A percentile compares a stretch with the other conserved stretches of the same genome.
Conservation (phyloP, 768 basidiomycete genomes). For the Exsudoporus frostii region DNA sequence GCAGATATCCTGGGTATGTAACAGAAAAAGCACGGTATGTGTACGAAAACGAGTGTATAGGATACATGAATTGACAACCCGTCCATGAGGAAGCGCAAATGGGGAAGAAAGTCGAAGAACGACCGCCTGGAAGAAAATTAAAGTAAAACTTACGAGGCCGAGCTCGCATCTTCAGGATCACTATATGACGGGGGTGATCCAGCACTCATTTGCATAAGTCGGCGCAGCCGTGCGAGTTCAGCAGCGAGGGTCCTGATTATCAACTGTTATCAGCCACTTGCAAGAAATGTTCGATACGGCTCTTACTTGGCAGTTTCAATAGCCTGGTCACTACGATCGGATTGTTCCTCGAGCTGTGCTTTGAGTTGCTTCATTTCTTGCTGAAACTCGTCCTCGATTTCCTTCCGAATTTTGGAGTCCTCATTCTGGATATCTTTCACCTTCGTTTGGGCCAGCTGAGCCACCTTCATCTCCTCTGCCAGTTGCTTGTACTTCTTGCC, state of each 20-base stretch:
- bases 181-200: conserved; percentile 25
- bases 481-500: conserved; percentile 68
- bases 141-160: conserved; percentile 11
- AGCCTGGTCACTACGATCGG: conserved; percentile 55
- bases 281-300: background rate
- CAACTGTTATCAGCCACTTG: background rate
- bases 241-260: conserved; percentile 48
- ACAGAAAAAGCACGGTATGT: conserved; percentile 24
- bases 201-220: conserved; percentile 64
- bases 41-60: conserved; percentile 27
- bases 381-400: conserved; percentile 60
- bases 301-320: conserved; percentile 60
- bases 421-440: conserved; percentile 51
- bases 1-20: conserved; percentile 25
- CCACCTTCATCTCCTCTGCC: conserved; percentile 57
- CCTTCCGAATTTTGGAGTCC: conserved; percentile 45
- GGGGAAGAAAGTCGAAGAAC: conserved; percentile 5
- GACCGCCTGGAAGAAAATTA: background rate
- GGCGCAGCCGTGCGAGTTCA: conserved; percentile 66
- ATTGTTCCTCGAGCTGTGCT: conserved; percentile 50
- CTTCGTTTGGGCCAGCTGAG: conserved; percentile 43
- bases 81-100: conserved; percentile 18
- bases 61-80: conserved; percentile 32
- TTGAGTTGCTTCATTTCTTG: conserved; percentile 55
- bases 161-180: conserved; percentile 10